Conservation (phyloP, 345 rosid species). For the Mangifera indica region DNA sequence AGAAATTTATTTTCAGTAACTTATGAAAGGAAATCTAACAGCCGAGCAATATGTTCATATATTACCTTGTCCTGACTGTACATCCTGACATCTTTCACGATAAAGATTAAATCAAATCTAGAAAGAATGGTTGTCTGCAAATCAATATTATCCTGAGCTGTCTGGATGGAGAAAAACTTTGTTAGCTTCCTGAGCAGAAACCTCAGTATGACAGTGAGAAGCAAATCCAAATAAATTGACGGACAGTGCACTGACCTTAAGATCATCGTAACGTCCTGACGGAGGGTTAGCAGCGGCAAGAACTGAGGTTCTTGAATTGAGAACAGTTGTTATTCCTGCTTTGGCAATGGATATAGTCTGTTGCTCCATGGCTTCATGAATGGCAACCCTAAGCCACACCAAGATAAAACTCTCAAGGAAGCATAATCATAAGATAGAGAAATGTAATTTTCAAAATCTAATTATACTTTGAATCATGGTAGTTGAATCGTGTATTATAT, state of each 20-base stretch:
- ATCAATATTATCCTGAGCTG: slow-evolving; percentile 95
- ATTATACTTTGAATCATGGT: slow-evolving; percentile 6
- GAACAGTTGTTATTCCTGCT: slow-evolving; percentile 98
- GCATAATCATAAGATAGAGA: background rate
- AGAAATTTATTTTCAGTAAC: background rate
- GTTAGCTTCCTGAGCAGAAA: slow-evolving; percentile 18
- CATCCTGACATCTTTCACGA: slow-evolving; percentile 89
- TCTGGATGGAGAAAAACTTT: slow-evolving; percentile 38
- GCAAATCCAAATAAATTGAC: background rate
- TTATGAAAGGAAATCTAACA: background rate
- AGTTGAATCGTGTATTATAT: too few species aligned
- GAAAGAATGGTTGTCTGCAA: slow-evolving; percentile 95
- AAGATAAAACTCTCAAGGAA: slow-evolving; percentile 5
- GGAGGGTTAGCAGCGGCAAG: slow-evolving; percentile 99
- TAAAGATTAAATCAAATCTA: slow-evolving; percentile 92
- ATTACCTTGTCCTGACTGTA: slow-evolving; percentile 83
- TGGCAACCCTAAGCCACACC: slow-evolving; percentile 69
- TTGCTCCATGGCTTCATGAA: slow-evolving; percentile 99
- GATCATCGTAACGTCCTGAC: slow-evolving; percentile 97
- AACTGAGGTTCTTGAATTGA: slow-evolving; percentile 94
- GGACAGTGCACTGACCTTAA: slow-evolving; percentile 51
- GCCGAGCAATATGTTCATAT: background rate
- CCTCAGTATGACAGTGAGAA: slow-evolving; percentile 5
- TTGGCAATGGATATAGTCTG: slow-evolving; percentile 99
- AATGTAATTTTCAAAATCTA: background rate